Evolutionary conservation across 805 yeast species (phyloP).

Genomic region (Candida glaebosa): DNA sequence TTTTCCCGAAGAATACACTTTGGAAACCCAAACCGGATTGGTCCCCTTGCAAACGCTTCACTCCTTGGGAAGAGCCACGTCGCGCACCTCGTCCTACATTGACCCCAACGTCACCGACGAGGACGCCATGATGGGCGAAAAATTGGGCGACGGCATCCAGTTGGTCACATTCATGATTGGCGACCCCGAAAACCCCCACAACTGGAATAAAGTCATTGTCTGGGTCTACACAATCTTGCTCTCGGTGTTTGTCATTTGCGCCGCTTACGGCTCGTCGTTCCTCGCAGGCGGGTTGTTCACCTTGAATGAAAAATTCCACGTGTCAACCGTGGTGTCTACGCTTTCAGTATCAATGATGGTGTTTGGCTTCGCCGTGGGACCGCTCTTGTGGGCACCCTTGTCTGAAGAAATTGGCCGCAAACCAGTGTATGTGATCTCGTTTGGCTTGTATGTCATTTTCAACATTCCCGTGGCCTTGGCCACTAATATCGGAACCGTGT

Average conservation of each 20-base stretch:
- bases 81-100: conserved; percentile 13
- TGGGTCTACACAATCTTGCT: conserved; percentile 69
- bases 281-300: conserved; percentile 81
- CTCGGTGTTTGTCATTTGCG: conserved; percentile 75
- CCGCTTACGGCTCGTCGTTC: conserved; percentile 91
- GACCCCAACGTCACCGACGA: too few relatives aligned
- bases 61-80: conserved; percentile 53
- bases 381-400: conserved; percentile 84
- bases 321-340: conserved; percentile 74
- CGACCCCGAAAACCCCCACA: conserved; percentile 89
- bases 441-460: conserved; percentile 70
- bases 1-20: conserved; percentile 88
- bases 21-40: conserved; percentile 85
- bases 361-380: conserved; percentile 83
- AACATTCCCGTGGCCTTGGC: conserved; percentile 86
- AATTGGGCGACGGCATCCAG: conserved; percentile 57
- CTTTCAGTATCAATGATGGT: conserved; percentile 85
- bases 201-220: conserved; percentile 59
- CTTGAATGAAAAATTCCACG: conserved; percentile 62
- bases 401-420: conserved; percentile 84
- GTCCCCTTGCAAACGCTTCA: conserved; percentile 77
- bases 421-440: conserved; percentile 75
- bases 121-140: too few relatives aligned
- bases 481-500: conserved; percentile 74
- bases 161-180: conserved; percentile 76